Evolutionary conservation across 1,284 basidiomycete species (phyloP).

Genomic region (Mixia osmundae): DNA sequence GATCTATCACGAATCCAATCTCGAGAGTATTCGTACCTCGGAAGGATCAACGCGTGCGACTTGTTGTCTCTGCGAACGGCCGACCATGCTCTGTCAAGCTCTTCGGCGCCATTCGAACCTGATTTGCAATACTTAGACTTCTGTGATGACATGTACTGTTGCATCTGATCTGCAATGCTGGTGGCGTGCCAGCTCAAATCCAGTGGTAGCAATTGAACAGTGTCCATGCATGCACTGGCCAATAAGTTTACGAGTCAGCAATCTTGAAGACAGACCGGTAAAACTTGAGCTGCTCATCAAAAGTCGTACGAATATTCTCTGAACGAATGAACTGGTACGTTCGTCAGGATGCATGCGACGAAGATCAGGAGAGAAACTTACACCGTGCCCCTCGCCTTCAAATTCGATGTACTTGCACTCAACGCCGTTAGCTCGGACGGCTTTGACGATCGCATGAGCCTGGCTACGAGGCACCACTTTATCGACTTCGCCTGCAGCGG

Average conservation of each 20-base stretch:
- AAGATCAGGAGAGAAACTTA: too few relatives aligned
- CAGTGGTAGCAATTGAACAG: not conserved
- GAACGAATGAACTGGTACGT: too few relatives aligned
- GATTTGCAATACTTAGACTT: too few relatives aligned
- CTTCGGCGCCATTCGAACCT: slow-evolving; percentile 9
- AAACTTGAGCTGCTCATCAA: not conserved
- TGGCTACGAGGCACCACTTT: slow-evolving; percentile 35
- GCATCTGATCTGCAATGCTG: too few relatives aligned
- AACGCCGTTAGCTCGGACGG: slow-evolving; percentile 25
- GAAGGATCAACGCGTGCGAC: slow-evolving; percentile 6
- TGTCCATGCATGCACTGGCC: not conserved
- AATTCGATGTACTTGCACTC: slow-evolving; percentile 31
- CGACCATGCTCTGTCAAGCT: slow-evolving; percentile 1
- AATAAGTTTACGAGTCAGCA: slow-evolving; percentile 18
- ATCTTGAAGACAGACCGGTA: not conserved
- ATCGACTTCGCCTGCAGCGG: slow-evolving; percentile 34
- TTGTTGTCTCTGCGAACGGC: slow-evolving; percentile 5
- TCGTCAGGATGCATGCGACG: slow-evolving; percentile 25
- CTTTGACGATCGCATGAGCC: slow-evolving; percentile 24
- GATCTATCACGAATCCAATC: slow-evolving; percentile 4
- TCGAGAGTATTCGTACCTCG: slow-evolving; percentile 6
- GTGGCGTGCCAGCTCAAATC: too few relatives aligned
- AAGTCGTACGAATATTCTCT: too few relatives aligned
- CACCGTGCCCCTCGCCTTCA: slow-evolving; percentile 35
- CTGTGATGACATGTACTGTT: too few relatives aligned